Conservation (phyloP, 2,329 filamentous ascomycete species). For the Trichocomaceae sp. region DNA sequence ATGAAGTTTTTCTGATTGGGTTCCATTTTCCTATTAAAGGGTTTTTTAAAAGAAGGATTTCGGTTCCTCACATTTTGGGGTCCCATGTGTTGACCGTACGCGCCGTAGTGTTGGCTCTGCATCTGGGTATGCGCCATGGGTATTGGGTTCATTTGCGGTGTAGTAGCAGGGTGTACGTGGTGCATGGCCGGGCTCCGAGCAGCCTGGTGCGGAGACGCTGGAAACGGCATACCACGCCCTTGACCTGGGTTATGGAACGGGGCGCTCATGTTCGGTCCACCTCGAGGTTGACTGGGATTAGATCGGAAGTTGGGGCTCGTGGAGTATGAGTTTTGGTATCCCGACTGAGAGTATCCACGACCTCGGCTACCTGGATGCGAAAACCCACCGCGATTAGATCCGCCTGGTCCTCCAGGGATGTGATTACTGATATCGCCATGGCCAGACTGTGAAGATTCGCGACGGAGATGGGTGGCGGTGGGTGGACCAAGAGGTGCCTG, state of each 20-base stretch:
- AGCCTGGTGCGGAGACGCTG: slow-evolving; percentile 60
- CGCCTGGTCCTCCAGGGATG: slow-evolving; percentile 42
- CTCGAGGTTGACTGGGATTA: slow-evolving; percentile 45
- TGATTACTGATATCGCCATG: slow-evolving; percentile 66
- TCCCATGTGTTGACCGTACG: slow-evolving; percentile 53
- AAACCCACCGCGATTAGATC: slow-evolving; percentile 50
- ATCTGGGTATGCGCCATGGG: slow-evolving; percentile 59
- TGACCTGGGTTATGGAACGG: slow-evolving; percentile 44
- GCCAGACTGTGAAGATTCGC: slow-evolving; percentile 77
- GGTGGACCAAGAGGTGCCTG: slow-evolving; percentile 56
- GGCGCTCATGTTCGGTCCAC: slow-evolving; percentile 46
- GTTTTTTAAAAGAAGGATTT: slow-evolving; percentile 25
- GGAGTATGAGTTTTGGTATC: slow-evolving; percentile 50
- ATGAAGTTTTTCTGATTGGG: neutral
- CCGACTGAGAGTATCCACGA: slow-evolving; percentile 50
- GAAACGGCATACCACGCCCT: slow-evolving; percentile 43
- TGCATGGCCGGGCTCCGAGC: slow-evolving; percentile 60
- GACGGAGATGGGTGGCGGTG: slow-evolving; percentile 71
- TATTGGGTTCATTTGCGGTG: slow-evolving; percentile 65
- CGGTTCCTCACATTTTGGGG: slow-evolving; percentile 55
- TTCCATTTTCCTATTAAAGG: slow-evolving; percentile 21
- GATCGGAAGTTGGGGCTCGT: slow-evolving; percentile 49
- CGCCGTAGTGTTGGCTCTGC: slow-evolving; percentile 53
- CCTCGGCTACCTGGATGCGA: slow-evolving; percentile 46
- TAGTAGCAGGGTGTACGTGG: slow-evolving; percentile 56